Base-by-base conservation (phyloP, 2,329 filamentous ascomycete genomes). In the Epichloe festucae region DNA sequence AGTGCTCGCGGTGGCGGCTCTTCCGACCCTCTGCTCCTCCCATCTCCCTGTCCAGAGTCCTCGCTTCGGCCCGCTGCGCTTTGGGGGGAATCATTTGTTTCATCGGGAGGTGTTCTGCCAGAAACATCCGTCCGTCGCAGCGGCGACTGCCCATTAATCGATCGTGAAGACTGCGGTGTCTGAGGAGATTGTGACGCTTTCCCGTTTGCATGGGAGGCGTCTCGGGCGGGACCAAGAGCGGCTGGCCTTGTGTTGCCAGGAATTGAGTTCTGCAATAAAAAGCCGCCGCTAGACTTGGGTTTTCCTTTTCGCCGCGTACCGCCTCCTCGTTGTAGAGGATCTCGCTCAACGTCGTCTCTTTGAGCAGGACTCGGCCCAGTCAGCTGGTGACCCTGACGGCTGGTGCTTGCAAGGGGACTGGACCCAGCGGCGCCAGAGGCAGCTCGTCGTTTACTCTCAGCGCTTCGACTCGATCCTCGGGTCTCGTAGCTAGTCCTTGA, bases 211-310 rank as follows among this genome's bases (percentile, higher is more conserved):
- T 52, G 56, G 31, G 57, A 49, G 50, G 55, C 55, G 54, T 60
- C 56, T 54, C 50, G 61, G 35, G 61, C 58, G 35, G 59, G 58
- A 42, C 61, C 59, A 39, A 63, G 69, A 39, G 53, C 61, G 43
- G 62, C 63, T 15, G 58, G 54, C 42, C 67, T 67, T 23, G 62
- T 64, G 19, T 62, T 60, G 27, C 60, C 60, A n/a, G 56, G 58
- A 19, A 74, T 59, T 3, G 69, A 60, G 55, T 76, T 74, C 34
- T 71, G 65, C 14, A 79, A 67, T 49, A 79, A 67, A 80, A 80
- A 80, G 7, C 71, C 73, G 46, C 75, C 73, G 55, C 67, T 71
- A 5, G 73, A 67, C 15, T 73, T 69, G 34, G 69, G 65, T 58
- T 70, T 76, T 50, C 72, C 65, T 42, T 58, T 63, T 53, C 64